Evolutionary conservation across 169 alveolate species (phyloP), one percentile per base, ranked within the genome.

Genomic region (Neospora caninum): DNA sequence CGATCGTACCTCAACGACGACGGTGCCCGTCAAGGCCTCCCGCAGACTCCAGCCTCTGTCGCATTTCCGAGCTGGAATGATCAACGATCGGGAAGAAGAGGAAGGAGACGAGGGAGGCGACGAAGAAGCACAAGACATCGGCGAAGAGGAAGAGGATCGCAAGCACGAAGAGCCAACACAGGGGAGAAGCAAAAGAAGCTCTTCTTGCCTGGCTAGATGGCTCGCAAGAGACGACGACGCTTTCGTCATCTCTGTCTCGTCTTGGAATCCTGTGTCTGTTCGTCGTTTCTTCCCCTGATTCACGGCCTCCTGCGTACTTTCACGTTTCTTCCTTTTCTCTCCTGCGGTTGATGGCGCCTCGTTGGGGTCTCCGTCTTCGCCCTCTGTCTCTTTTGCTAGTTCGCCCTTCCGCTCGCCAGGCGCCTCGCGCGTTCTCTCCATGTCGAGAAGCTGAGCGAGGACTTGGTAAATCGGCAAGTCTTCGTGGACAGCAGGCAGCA

Each of bases 31-130:
- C 69, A 82, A 49, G 18, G 89, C 89, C 34, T 82, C 69, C 0
- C 89, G 89, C 38, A 82, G 89, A 13, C 31, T 82, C 67, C 86
- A 78, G 22, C 39, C 20, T 10, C 27, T 13, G 39, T 78, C 49
- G 45, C 86, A 78, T 78, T 78, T 78, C 86, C 86, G 86, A 16
- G n/a, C 86, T 16, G 86, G 86, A 78, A 38, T 78, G 49, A 38
- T n/a, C 45, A 27, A 7, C 73, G 73, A 64, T 4, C 34, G 4
- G 73, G 73, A 22, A 16, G 73, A 4, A 78, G 27, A 43, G 43
- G 86, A 78, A n/a, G 86, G 86, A 20, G 86, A 78, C 7, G 39
- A 20, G 22, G 86, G 86, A 7, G 39, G 34, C 83, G 83, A 70
- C 83, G 83, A 70, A 9, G 83, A 6, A 9, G 83, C 9, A 6